Evolutionary conservation across 331 rosid genomes (phyloP).

Genomic region (Erythrophleum ivorense): DNA sequence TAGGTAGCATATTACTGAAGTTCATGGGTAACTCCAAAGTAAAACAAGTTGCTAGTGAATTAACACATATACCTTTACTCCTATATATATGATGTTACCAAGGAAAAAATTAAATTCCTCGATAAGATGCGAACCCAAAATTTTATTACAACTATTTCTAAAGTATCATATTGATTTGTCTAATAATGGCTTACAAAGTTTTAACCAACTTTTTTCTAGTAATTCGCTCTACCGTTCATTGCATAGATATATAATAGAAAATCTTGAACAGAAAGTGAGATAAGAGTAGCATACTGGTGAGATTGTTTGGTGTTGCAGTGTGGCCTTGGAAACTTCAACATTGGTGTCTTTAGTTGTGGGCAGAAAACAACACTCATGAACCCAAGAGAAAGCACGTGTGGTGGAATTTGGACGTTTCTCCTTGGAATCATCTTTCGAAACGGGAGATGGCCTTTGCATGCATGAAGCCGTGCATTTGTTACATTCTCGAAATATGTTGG

Average conservation of each 20-base stretch:
- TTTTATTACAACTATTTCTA: background rate
- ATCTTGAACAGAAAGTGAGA: background rate
- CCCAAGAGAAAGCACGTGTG: background rate
- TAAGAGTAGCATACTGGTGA: slow-evolving; percentile 1
- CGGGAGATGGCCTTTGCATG: background rate
- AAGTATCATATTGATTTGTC: background rate
- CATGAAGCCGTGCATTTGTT: no score
- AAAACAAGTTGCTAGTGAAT: no score
- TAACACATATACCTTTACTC: no score
- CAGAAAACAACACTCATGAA: background rate
- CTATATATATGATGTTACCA: no score
- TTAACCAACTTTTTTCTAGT: background rate
- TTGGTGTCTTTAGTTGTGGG: background rate
- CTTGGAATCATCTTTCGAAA: background rate
- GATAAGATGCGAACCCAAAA: no score
- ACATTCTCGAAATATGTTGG: background rate
- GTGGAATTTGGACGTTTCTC: background rate
- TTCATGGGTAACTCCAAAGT: no score
- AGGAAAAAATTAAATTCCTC: no score
- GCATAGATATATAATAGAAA: background rate
- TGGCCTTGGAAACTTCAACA: background rate
- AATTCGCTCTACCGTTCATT: background rate
- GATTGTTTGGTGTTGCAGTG: background rate
- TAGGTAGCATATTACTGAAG: no score
- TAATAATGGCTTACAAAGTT: background rate